Conservation (phyloP, 768 basidiomycete species). For the Xerocomellus dryophilus region DNA sequence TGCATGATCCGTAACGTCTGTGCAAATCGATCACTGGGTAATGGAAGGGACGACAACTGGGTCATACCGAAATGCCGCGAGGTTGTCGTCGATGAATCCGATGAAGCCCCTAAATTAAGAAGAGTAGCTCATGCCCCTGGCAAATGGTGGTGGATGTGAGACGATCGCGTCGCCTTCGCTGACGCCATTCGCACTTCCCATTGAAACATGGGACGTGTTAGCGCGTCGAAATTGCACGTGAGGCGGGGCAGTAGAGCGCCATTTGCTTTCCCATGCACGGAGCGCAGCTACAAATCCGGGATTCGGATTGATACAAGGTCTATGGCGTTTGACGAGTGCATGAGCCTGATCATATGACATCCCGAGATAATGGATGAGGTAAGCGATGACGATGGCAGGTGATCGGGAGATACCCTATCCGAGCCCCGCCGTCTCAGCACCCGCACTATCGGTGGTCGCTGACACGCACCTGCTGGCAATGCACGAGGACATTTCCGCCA, state of each 20-base stretch:
- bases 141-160: conserved; percentile 11
- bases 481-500: conserved; percentile 69
- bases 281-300: conserved; percentile 65
- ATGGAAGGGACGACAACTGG: not conserved
- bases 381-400: conserved; percentile 74
- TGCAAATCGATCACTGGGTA: not conserved
- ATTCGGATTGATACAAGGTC: conserved; percentile 76
- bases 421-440: conserved; percentile 2
- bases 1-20: not conserved
- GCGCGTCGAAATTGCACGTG: conserved; percentile 28
- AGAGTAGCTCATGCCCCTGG: conserved; percentile 28
- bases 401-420: conserved; percentile 74
- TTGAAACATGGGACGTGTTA: conserved; percentile 24
- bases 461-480: conserved; percentile 72
- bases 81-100: not conserved
- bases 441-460: not conserved
- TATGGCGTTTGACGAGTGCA: conserved; percentile 57
- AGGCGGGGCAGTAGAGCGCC: conserved; percentile 20
- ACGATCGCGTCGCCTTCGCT: not conserved
- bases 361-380: conserved; percentile 70
- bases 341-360: conserved; percentile 70
- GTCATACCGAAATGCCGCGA: not conserved
- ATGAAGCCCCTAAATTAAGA: conserved; percentile 4
- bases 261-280: conserved; percentile 52
- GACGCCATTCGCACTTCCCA: not conserved